phyloP scores from a whole-genome alignment of 352 stramenopile genomes.

The Globisporangium paddicum region DNA sequence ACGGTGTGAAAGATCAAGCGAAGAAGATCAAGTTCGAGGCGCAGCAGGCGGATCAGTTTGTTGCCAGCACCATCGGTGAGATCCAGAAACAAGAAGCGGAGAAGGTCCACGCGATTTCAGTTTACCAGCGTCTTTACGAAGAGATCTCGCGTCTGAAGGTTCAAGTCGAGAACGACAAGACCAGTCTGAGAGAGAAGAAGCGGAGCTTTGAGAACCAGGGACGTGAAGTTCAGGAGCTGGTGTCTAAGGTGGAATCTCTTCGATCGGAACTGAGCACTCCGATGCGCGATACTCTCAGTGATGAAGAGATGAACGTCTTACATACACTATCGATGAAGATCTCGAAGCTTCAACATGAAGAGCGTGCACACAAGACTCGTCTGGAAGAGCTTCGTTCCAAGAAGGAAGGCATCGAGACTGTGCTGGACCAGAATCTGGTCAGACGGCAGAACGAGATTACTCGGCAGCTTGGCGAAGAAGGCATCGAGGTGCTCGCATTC shows the following conservation, averaged over 20 bases:
- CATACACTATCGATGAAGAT: conserved; percentile 66
- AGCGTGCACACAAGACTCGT: conserved; percentile 71
- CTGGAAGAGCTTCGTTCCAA: conserved; percentile 89
- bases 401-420: conserved; percentile 85
- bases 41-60: conserved; percentile 88
- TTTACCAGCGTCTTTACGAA: conserved; percentile 73
- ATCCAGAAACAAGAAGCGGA: conserved; percentile 83
- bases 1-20: conserved; percentile 66
- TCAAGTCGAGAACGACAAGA: conserved; percentile 66
- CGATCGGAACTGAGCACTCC: conserved; percentile 55
- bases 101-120: conserved; percentile 65
- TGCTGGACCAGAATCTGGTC: conserved; percentile 92
- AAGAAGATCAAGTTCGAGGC: conserved; percentile 83
- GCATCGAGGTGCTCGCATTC: conserved; percentile 47
- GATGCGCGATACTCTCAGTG: conserved; percentile 72
- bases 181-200: conserved; percentile 48
- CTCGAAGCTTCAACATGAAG: conserved; percentile 78
- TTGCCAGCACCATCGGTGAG: conserved; percentile 75
- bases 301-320: conserved; percentile 41
- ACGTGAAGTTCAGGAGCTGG: conserved; percentile 57
- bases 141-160: conserved; percentile 76
- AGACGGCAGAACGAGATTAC: conserved; percentile 73
- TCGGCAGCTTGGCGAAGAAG: conserved; percentile 50
- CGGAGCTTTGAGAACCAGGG: conserved; percentile 53
- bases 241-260: conserved; percentile 45